Evolutionary conservation across 352 stramenopile genomes (phyloP), one percentile per base, ranked within the genome.

Genomic region (Pythium pectinolyticum): DNA sequence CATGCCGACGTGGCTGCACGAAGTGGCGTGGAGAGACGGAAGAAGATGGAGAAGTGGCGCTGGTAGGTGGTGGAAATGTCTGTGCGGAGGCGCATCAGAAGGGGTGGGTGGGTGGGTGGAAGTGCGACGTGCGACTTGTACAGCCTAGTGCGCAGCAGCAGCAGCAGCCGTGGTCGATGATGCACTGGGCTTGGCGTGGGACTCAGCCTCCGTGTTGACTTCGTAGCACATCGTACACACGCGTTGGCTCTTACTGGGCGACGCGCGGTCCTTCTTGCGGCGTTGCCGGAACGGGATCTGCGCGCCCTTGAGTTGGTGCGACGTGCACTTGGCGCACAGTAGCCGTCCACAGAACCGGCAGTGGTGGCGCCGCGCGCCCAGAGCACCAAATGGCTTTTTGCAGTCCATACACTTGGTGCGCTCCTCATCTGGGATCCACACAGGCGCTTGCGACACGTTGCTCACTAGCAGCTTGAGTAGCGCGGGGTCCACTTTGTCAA

Each of bases 341-440:
- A 96, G 69, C 8, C 86, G 82, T 0, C 86, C 87, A 60, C 87
- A 96, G 72, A 92, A 88, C 15, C 87, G 87, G 63, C 87, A 96
- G 67, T 96, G 87, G 65, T 96, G 87, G 24, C 87, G 87, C 41
- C 86, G 83, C 17, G 88, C 57, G 31, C 70, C 67, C 3, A 94
- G 66, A 27, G 69, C 70, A 20, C 72, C 86, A 56, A 95, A 95
- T 66, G 80, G 77, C 47, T 82, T 82, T 54, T 77, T 67, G 64
- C 86, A 94, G n/a, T 84, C 71, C 84, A 94, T 94, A 59, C 85
- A 94, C 50, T 55, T 68, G 49, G 74, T 73, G 56, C 80, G 76
- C 31, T 90, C 83, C 27, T 77, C 72, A 61, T 94, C 79, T 0
- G 81, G 78, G 17, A 94, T 69, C 85, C 85, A 94, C 64, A 94